phyloP scores from a whole-genome alignment of 352 stramenopile genomes.

The Globisporangium nodosum region DNA sequence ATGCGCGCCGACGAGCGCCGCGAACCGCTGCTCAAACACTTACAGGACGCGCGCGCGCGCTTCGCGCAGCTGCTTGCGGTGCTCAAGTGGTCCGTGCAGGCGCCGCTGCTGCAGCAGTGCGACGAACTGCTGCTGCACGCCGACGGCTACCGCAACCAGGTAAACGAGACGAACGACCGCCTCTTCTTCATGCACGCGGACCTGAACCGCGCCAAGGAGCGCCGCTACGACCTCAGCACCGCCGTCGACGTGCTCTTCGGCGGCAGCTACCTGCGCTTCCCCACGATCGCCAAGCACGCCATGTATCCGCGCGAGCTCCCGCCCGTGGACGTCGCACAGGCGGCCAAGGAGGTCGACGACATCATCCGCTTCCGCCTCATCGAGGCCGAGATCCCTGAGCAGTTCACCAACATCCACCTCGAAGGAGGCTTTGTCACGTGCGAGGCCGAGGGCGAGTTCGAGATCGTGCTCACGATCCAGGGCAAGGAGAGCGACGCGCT shows the following conservation, averaged over 20 bases:
- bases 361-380: constrained; percentile 82
- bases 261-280: constrained; percentile 69
- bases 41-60: constrained; percentile 54
- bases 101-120: constrained; percentile 70
- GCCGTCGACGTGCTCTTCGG: constrained; percentile 78
- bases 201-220: constrained; percentile 74
- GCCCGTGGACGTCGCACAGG: constrained; percentile 46
- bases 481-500: constrained; percentile 68
- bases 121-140: constrained; percentile 52
- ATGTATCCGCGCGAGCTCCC: constrained; percentile 68
- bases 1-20: constrained; percentile 73
- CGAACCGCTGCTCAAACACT: constrained; percentile 56
- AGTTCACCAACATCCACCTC: constrained; percentile 76
- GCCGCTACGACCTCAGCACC: constrained; percentile 75
- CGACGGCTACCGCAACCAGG: constrained; percentile 61
- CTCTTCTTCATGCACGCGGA: constrained; percentile 85
- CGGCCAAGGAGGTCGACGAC: constrained; percentile 62
- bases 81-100: constrained; percentile 85
- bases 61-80: constrained; percentile 76
- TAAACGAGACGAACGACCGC: constrained; percentile 80
- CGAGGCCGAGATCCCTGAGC: constrained; percentile 68
- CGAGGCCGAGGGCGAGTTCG: constrained; percentile 71
- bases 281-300: constrained; percentile 65
- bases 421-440: constrained; percentile 77
- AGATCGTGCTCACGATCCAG: constrained; percentile 81